Base-by-base conservation (phyloP, 768 basidiomycete genomes). In the Phaeolepiota aurea region DNA sequence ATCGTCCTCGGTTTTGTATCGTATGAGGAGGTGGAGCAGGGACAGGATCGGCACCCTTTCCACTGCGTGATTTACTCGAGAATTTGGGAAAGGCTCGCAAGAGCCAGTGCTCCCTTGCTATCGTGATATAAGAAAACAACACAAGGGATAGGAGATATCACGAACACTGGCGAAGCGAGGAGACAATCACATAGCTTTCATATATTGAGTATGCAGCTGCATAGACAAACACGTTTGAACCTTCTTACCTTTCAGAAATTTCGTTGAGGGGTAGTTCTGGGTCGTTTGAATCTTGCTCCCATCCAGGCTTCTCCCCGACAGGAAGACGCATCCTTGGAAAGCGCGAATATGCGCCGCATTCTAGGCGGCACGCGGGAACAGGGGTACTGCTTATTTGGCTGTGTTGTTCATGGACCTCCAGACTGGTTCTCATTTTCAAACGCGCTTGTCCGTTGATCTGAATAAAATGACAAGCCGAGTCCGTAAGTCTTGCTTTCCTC, bases 81-180 rank as follows among this genome's bases (percentile, higher is more conserved):
- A 87, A 88, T 51, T 76, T 82, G 18, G 79, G 77, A 46, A 88
- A 86, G 12, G 69, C 73, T 11, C 71, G 71, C 33, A 70, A 65
- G 12, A 88, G 59, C 82, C 83, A 87, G 56, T 71, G 74, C 18
- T 85, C 76, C 30, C 86, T 73, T 20, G 86, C 85, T 87, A 32
- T 48, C 38, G 43, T 23, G 44, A 44, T 36, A 28, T 42, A 39
- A 42, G 38, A 22, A 4, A 46, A 43, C 15, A 44, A 41, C 20
- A 40, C 37, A 47, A 32, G 32, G 15, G 30, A 32, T 14, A 30
- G 4, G 23, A n/a, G n/a, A n/a, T 10, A 33, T 10, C 20, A 52
- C 61, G 52, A 41, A 80, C 84, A 88, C 71, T 86, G 85, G 48
- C 72, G 76, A 40, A 88, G 59, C 0, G 86, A 83, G 43, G 78